Percentiles rank a stretch among this genome's conserved stretches.
Evolutionary conservation across 2,329 filamentous ascomycete species (phyloP).

Genomic region (Exutisphaerella laricina): DNA sequence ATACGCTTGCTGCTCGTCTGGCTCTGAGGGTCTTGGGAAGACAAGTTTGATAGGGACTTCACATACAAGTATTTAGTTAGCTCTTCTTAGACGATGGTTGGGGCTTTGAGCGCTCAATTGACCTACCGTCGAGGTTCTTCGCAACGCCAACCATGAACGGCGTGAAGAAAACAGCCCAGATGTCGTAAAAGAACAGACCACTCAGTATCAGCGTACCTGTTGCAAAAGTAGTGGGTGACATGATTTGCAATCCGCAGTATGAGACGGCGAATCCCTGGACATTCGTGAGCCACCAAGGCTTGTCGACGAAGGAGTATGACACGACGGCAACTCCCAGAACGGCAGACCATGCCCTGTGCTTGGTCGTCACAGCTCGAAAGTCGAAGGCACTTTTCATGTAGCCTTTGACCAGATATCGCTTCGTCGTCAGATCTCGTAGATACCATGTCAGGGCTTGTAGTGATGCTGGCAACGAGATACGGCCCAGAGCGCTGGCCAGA

Average conservation of each 20-base stretch:
- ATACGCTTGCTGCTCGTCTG: constrained; percentile 31
- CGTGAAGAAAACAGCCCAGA: constrained; percentile 86
- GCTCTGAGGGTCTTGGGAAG: constrained; percentile 60
- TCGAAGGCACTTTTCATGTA: constrained; percentile 43
- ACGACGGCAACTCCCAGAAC: constrained; percentile 52
- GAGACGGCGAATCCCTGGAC: constrained; percentile 81
- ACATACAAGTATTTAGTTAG: too few relatives aligned
- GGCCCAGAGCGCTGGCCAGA: constrained; percentile 47
- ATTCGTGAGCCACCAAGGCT: constrained; percentile 72
- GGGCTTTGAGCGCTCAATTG: too few relatives aligned
- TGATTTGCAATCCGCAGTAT: constrained; percentile 68
- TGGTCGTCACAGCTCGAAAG: constrained; percentile 47
- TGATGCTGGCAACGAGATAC: constrained; percentile 40
- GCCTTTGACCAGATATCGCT: constrained; percentile 48
- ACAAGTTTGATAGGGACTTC: constrained; percentile 91
- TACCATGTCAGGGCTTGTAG: constrained; percentile 43
- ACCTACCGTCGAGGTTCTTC: constrained; percentile 77
- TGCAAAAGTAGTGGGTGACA: constrained; percentile 82
- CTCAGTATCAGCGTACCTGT: constrained; percentile 73
- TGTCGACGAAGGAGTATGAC: constrained; percentile 59
- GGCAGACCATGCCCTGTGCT: constrained; percentile 52
- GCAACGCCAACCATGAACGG: constrained; percentile 85
- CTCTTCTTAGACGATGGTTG: too few relatives aligned
- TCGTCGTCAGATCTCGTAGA: constrained; percentile 43
- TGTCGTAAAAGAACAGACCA: constrained; percentile 89